Evolutionary conservation across 2,329 filamentous ascomycete genomes (phyloP).

Genomic region (Neofusicoccum umdonicola): DNA sequence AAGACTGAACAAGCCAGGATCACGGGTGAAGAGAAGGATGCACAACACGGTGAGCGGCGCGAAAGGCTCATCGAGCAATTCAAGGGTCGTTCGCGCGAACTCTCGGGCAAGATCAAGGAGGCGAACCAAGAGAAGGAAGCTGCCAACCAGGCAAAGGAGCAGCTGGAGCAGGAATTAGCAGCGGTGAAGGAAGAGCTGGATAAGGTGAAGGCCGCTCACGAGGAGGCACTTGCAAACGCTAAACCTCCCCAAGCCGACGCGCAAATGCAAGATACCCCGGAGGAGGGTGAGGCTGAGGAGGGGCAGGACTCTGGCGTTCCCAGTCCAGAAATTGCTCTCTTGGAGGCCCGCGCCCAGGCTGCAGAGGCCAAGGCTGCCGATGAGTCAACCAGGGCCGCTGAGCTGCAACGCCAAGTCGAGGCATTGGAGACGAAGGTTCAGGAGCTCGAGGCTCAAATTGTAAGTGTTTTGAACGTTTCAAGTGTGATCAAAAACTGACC

Average conservation of each 20-base stretch:
- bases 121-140: conserved; percentile 49
- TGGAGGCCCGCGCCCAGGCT: conserved; percentile 32
- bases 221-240: conserved; percentile 55
- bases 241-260: conserved; percentile 21
- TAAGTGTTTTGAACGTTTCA: conserved; percentile 24
- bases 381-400: conserved; percentile 36
- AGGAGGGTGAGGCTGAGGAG: conserved; percentile 50
- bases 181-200: conserved; percentile 56
- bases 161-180: conserved; percentile 23
- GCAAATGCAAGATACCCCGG: conserved; percentile 31
- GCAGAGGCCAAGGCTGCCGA: conserved; percentile 42
- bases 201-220: conserved; percentile 61
- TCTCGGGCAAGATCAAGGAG: conserved; percentile 61
- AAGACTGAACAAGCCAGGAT: conserved; percentile 25
- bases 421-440: conserved; percentile 50
- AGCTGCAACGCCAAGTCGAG: conserved; percentile 42
- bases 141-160: conserved; percentile 42
- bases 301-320: conserved; percentile 18
- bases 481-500: conserved; percentile 19
- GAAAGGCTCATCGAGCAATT: conserved; percentile 48
- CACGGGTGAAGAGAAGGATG: conserved; percentile 42
- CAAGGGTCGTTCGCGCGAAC: conserved; percentile 59
- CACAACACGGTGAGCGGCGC: conserved; percentile 49
- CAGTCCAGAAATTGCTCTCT: conserved; percentile 25
- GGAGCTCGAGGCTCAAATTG: conserved; percentile 62